phyloP scores from a whole-genome alignment of 208 protist genomes.

The Phytomonas sp. region DNA sequence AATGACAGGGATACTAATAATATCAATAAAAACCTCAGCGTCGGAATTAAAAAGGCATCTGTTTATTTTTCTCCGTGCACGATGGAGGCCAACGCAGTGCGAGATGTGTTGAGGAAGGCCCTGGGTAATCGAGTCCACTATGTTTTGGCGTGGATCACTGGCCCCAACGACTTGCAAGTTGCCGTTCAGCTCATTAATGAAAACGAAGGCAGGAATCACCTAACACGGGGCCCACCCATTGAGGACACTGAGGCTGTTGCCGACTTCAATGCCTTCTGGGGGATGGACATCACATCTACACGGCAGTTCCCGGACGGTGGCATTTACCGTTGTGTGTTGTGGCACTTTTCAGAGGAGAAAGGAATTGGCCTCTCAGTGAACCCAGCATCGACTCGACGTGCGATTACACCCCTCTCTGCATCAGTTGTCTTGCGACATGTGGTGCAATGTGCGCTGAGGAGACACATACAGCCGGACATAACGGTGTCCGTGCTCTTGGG shows the following conservation, averaged over 20 bases:
- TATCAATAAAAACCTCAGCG: slow-evolving; percentile 4
- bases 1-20: slow-evolving; percentile 13
- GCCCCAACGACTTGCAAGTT: slow-evolving; percentile 34
- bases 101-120: slow-evolving; percentile 31
- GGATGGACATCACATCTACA: slow-evolving; percentile 49
- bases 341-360: slow-evolving; percentile 46
- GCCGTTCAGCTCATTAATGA: slow-evolving; percentile 48
- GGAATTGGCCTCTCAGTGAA: slow-evolving; percentile 3
- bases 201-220: slow-evolving; percentile 59
- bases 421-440: slow-evolving; percentile 48
- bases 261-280: slow-evolving; percentile 80
- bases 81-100: slow-evolving; percentile 17
- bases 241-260: slow-evolving; percentile 59
- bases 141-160: slow-evolving; percentile 37
- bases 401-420: slow-evolving; percentile 42
- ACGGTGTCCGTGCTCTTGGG: slow-evolving; percentile 45
- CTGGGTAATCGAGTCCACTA: slow-evolving; percentile 36
- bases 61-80: slow-evolving; percentile 13
- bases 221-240: slow-evolving; percentile 65
- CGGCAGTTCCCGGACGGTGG: slow-evolving; percentile 81
- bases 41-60: neutral
- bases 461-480: slow-evolving; percentile 24
- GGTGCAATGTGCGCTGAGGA: slow-evolving; percentile 46
- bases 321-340: slow-evolving; percentile 81
- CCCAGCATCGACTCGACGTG: slow-evolving; percentile 18